Base-by-base conservation (phyloP, 2,329 filamentous ascomycete species). In the Arthrobotrys sphaeroides region DNA sequence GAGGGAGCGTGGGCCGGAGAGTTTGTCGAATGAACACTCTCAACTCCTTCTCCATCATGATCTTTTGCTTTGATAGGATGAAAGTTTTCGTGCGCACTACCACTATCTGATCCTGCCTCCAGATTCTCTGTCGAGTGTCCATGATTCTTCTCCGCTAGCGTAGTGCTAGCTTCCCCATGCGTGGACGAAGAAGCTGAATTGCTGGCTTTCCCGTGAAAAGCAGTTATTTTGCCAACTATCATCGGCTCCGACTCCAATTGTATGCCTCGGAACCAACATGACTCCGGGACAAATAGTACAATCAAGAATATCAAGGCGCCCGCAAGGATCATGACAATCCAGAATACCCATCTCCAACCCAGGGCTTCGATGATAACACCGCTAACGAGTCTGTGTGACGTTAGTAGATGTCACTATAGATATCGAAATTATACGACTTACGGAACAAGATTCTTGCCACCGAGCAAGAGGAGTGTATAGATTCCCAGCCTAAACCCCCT, bases 231-330 rank as follows among this genome's bases (percentile, higher is more conserved):
- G n/a, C n/a, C n/a, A n/a, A n/a, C n/a, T n/a, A n/a, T n/a, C n/a
- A n/a, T n/a, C n/a, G n/a, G n/a, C n/a, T n/a, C n/a, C n/a, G n/a
- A n/a, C n/a, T n/a, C n/a, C n/a, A n/a, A n/a, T n/a, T 84, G 83
- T 6, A 93, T 93, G 1, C 90, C 90, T 53, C 94, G 87, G 82
- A 97, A 93, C 94, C 94, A 98, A 78, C 97, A 97, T 0, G 93
- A 97, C 83, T 98, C 94, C 0, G 94, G 94, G 0, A 97, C 92
- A 79, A 97, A 96, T 72, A 97, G 85, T 81, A 96, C 97, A 0
- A 98, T 85, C 1, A 96, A 83, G 18, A 88, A 81, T 36, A 89
- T 86, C 73, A 89, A 90, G 55, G 92, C 87, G 0, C 86, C 92
- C 33, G 93, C 91, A 7, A 96, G 84, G 2, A 97, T 91, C 0